Evolutionary conservation across 2,329 filamentous ascomycete genomes (phyloP).

Genomic region (Venturia carpophila): DNA sequence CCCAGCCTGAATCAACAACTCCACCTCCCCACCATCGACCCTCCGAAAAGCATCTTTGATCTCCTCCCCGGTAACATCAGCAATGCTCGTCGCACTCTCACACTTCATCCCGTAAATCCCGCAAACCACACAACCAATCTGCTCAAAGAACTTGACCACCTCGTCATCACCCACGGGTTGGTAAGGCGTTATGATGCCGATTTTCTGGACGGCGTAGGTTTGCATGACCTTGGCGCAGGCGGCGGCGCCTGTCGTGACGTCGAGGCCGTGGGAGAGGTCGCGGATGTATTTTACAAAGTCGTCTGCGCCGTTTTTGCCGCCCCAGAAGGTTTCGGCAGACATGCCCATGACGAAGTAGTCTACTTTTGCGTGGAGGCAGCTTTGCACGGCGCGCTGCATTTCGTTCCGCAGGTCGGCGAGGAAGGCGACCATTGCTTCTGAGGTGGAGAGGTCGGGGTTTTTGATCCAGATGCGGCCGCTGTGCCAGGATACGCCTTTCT

Average conservation of each 20-base stretch:
- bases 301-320: conserved; percentile 26
- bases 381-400: conserved; percentile 26
- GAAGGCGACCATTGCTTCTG: conserved; percentile 28
- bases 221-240: conserved; percentile 27
- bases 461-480: conserved; percentile 28
- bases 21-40: conserved; percentile 22
- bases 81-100: conserved; percentile 14
- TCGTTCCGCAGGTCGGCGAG: conserved; percentile 26
- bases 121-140: conserved; percentile 27
- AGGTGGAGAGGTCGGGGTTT: conserved; percentile 27
- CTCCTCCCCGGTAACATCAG: conserved; percentile 17
- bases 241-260: conserved; percentile 28
- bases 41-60: conserved; percentile 20
- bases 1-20: conserved; percentile 23
- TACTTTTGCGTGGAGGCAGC: conserved; percentile 25
- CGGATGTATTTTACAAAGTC: conserved; percentile 29
- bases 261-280: conserved; percentile 26
- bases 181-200: conserved; percentile 30
- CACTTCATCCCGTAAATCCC: conserved; percentile 28
- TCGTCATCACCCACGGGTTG: conserved; percentile 29
- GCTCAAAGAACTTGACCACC: conserved; percentile 28
- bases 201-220: conserved; percentile 25
- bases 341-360: conserved; percentile 32
- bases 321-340: conserved; percentile 31
- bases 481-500: conserved; percentile 28